Conservation (phyloP, 306 rosid genomes). For the Dryas octopetala region DNA sequence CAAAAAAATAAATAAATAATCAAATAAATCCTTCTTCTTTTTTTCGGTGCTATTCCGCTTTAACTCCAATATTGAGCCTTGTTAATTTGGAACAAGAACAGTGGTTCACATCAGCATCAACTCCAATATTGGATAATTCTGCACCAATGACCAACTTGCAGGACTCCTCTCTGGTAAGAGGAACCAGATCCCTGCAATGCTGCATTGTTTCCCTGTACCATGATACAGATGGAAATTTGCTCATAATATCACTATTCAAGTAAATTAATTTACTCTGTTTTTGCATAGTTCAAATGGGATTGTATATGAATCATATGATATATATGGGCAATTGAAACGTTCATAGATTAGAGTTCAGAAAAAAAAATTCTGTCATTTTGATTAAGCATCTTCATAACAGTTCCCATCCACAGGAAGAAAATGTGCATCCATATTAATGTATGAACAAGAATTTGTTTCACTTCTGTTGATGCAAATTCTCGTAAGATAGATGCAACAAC, state of each 20-base stretch:
- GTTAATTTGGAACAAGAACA: constrained; percentile 45
- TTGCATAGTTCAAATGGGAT: background rate
- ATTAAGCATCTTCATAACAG: background rate
- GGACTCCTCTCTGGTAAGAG: constrained; percentile 30
- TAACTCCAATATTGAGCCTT: constrained; percentile 14
- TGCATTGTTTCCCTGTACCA: constrained; percentile 13
- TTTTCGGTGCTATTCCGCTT: too few species aligned
- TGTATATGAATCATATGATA: background rate
- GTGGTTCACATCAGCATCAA: constrained; percentile 31
- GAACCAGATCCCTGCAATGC: constrained; percentile 28
- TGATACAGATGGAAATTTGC: background rate
- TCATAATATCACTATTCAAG: too few species aligned
- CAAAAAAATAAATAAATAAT: too few species aligned
- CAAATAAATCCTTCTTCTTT: too few species aligned
- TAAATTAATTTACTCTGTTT: too few species aligned
- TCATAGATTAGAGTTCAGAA: background rate
- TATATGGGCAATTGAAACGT: background rate
- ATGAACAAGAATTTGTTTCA: too few species aligned
- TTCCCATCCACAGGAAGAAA: constrained; percentile 3
- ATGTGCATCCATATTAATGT: background rate
- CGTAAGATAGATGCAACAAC: too few species aligned
- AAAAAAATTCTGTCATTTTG: background rate
- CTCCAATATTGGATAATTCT: constrained; percentile 33
- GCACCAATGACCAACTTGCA: constrained; percentile 26
- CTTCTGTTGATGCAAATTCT: too few species aligned